These are phyloP conservation scores for Centaurea solstitialis DNA, from an alignment of 129 eudicot species.

Conservation along the genomic window DNA sequence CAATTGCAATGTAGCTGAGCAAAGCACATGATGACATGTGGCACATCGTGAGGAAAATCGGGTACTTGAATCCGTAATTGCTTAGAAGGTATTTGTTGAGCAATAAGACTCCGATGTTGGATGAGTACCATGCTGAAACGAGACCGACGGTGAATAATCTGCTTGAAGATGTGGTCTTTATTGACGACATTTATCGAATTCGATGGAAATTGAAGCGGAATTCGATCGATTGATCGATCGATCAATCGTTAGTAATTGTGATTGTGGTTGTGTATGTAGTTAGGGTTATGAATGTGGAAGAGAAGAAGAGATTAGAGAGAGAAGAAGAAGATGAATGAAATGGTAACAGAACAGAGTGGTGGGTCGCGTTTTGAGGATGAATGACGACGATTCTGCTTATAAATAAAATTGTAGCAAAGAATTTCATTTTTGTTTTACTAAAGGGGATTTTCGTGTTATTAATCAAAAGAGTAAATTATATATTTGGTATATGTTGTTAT, in stretches of 20 bases:
- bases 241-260: no score
- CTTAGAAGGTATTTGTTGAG: conserved; percentile 70
- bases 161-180: conserved; percentile 38
- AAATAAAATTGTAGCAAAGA: neutral
- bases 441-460: no score
- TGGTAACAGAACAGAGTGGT: conserved; percentile 12
- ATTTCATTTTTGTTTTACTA: no score
- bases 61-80: conserved; percentile 75
- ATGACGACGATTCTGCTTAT: conserved; percentile 7
- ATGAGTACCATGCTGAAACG: conserved; percentile 71
- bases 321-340: neutral
- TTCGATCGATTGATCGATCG: neutral
- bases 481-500: no score
- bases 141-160: conserved; percentile 56
- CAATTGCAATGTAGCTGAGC: conserved; percentile 73
- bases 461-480: no score
- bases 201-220: neutral
- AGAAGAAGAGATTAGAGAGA: neutral
- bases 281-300: neutral
- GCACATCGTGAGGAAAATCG: conserved; percentile 78
- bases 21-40: conserved; percentile 81
- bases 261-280: conserved; percentile 2
- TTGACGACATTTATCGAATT: conserved; percentile 38
- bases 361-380: conserved; percentile 37
- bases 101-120: conserved; percentile 72